A percentile compares a stretch with the other conserved stretches of the same genome.
phyloP scores from a whole-genome alignment of 2,329 filamentous ascomycete species.

The Dissoconium aciculare region DNA sequence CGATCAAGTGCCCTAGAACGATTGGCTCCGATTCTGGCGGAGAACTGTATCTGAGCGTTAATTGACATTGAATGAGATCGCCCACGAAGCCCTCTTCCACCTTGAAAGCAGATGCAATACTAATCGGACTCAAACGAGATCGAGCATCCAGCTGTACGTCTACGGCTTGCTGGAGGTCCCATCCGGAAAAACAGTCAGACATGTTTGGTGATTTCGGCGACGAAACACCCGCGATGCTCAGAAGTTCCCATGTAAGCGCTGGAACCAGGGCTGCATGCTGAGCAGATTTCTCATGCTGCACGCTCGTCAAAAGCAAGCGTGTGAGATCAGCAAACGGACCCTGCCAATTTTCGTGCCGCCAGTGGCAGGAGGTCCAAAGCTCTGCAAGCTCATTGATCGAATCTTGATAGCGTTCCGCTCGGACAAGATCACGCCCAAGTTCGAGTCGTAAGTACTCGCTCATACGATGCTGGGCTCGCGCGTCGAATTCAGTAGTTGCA shows the following conservation, averaged over 20 bases:
- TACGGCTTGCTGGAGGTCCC: constrained; percentile 6
- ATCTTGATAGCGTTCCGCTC: constrained; percentile 34
- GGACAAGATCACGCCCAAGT: constrained; percentile 39
- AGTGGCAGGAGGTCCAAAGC: constrained; percentile 42
- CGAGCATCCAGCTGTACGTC: constrained; percentile 11
- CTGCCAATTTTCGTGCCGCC: constrained; percentile 48
- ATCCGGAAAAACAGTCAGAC: constrained; percentile 10
- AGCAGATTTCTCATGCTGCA: constrained; percentile 19
- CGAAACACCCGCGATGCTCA: constrained; percentile 12
- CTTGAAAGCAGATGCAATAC: constrained; percentile 38
- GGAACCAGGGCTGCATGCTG: constrained; percentile 33
- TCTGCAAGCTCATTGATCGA: constrained; percentile 38
- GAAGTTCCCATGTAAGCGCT: constrained; percentile 43
- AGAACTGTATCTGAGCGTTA: constrained; percentile 37
- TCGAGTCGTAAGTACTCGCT: constrained; percentile 41
- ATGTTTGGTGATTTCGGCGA: constrained; percentile 5
- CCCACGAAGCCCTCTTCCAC: constrained; percentile 44
- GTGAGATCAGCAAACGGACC: constrained; percentile 39
- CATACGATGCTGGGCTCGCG: constrained; percentile 38
- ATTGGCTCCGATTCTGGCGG: neutral
- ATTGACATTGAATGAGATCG: constrained; percentile 41
- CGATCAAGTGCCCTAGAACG: neutral
- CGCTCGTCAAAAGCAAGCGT: constrained; percentile 40
- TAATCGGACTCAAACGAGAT: constrained; percentile 26
- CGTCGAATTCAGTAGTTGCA: constrained; percentile 35